Conservation (phyloP, 139 green algal species). For the Chlorella ohadii region DNA sequence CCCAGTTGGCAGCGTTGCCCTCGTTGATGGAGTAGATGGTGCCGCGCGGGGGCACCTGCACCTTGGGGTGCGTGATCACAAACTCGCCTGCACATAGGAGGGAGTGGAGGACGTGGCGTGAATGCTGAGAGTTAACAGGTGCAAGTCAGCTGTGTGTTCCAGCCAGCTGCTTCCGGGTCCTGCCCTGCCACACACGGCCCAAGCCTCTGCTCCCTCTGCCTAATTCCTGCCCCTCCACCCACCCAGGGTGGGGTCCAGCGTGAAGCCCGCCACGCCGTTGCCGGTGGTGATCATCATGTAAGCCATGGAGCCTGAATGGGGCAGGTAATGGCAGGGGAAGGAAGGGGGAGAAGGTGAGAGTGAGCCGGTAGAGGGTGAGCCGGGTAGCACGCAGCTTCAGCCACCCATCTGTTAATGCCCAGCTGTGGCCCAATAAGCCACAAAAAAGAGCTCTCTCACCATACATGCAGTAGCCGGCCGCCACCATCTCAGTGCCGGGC, state of each 20-base stretch:
- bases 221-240: no score
- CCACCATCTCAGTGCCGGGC: conserved; percentile 66
- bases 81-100: conserved; percentile 53
- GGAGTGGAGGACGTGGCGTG: no score
- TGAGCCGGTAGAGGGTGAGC: no score
- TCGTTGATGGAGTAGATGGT: conserved; percentile 79
- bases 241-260: conserved; percentile 65
- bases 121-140: not conserved
- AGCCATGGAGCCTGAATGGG: conserved; percentile 42
- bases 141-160: no score
- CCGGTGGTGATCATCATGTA: conserved; percentile 71
- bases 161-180: no score
- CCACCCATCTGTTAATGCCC: no score
- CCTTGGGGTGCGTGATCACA: conserved; percentile 60
- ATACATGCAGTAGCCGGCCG: conserved; percentile 80
- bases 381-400: no score
- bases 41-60: conserved; percentile 56
- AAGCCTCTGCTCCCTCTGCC: no score
- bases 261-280: conserved; percentile 65
- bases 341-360: no score
- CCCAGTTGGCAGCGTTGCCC: conserved; percentile 69
- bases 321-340: no score
- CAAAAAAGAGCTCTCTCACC: not conserved
- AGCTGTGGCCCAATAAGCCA: no score
- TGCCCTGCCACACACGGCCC: no score